phyloP scores from a whole-genome alignment of 805 yeast species.

The Blastobotrys peoriensis region DNA sequence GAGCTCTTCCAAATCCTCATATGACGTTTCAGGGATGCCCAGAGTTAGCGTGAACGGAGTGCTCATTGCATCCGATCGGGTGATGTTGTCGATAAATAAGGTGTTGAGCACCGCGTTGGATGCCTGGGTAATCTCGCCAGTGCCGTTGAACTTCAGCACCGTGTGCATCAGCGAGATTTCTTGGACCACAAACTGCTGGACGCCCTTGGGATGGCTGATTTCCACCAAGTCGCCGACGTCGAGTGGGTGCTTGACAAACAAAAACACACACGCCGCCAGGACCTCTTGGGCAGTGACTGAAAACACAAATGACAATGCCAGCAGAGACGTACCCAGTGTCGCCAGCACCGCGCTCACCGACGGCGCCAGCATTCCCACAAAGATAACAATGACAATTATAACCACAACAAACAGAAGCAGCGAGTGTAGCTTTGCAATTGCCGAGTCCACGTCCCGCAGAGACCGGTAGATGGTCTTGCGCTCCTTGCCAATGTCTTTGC shows the following conservation, averaged over 20 bases:
- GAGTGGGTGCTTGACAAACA: conserved; percentile 38
- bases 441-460: conserved; percentile 35
- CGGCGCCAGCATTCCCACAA: conserved; percentile 38
- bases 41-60: conserved; percentile 22
- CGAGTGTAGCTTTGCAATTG: conserved; percentile 34
- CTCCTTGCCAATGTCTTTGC: conserved; percentile 31
- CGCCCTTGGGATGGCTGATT: conserved; percentile 23
- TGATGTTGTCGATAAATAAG: conserved; percentile 33
- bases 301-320: conserved; percentile 36
- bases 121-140: conserved; percentile 30
- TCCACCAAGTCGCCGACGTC: conserved; percentile 37
- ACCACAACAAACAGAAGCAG: conserved; percentile 30
- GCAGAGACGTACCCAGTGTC: conserved; percentile 35
- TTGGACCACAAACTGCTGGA: conserved; percentile 25
- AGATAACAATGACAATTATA: conserved; percentile 31
- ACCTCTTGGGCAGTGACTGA: conserved; percentile 34
- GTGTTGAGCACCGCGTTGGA: conserved; percentile 34
- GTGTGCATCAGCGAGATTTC: conserved; percentile 34
- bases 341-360: conserved; percentile 35
- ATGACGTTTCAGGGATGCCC: conserved; percentile 34
- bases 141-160: conserved; percentile 26
- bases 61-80: conserved; percentile 31
- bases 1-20: conserved; percentile 30
- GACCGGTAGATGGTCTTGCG: conserved; percentile 31
- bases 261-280: conserved; percentile 34